These are phyloP conservation scores for Umbelopsis sp. DNA, from an alignment of 192 early-diverging fungal species.

Conservation along the genomic window DNA sequence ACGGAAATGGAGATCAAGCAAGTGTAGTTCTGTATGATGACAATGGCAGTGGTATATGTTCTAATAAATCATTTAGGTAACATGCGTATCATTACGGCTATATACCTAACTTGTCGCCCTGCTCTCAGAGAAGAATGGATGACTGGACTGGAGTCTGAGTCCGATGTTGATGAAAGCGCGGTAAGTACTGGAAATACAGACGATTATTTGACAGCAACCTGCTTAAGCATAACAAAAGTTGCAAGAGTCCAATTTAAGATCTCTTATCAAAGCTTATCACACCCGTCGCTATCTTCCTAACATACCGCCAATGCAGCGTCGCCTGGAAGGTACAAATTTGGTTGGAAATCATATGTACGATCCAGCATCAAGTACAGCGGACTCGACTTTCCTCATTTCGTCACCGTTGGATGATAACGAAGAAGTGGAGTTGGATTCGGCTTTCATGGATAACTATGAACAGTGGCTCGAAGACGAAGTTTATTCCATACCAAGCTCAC, in stretches of 20 bases:
- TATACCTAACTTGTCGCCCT: slow-evolving; percentile 70
- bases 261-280: slow-evolving; percentile 65
- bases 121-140: slow-evolving; percentile 75
- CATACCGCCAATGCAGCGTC: slow-evolving; percentile 1
- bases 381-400: neutral
- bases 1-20: slow-evolving; percentile 77
- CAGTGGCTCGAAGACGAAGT: slow-evolving; percentile 67
- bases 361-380: neutral
- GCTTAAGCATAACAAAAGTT: slow-evolving; percentile 32
- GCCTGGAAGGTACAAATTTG: neutral
- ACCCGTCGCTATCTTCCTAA: slow-evolving; percentile 43
- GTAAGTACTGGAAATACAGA: slow-evolving; percentile 34
- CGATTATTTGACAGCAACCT: too few species aligned
- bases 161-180: slow-evolving; percentile 72
- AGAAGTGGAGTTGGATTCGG: slow-evolving; percentile 55
- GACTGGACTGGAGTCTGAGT: slow-evolving; percentile 64
- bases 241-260: slow-evolving; percentile 68
- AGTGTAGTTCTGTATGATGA: slow-evolving; percentile 21
- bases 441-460: slow-evolving; percentile 68
- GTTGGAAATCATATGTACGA: neutral
- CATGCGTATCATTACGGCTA: slow-evolving; percentile 82
- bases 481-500: slow-evolving; percentile 24
- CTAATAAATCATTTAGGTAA: slow-evolving; percentile 47
- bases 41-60: slow-evolving; percentile 17
- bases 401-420: neutral